Conservation (phyloP, 108 stramenopile species). For the Skeletonema costatum region DNA sequence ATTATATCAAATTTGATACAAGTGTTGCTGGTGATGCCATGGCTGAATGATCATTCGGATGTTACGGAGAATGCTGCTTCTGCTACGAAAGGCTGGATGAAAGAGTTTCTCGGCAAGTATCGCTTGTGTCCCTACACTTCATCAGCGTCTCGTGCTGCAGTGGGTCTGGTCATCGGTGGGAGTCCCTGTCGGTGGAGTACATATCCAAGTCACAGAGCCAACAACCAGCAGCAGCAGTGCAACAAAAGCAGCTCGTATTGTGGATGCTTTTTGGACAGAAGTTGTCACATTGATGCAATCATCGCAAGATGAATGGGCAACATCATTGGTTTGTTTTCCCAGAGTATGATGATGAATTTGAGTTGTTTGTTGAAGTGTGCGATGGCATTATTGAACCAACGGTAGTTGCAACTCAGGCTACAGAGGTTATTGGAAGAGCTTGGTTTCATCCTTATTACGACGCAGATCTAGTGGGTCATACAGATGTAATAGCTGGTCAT, state of each 20-base stretch:
- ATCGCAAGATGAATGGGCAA: slow-evolving; percentile 51
- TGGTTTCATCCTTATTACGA: slow-evolving; percentile 64
- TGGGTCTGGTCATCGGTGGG: slow-evolving; percentile 50
- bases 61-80: not conserved
- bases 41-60: not conserved
- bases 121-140: slow-evolving; percentile 60
- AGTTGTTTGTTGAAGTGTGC: slow-evolving; percentile 41
- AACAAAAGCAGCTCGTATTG: slow-evolving; percentile 25
- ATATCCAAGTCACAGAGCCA: slow-evolving; percentile 15
- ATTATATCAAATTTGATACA: not conserved
- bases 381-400: slow-evolving; percentile 52
- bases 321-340: slow-evolving; percentile 51
- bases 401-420: slow-evolving; percentile 36
- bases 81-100: slow-evolving; percentile 49
- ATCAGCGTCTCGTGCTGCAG: slow-evolving; percentile 49
- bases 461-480: slow-evolving; percentile 39
- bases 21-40: not conserved
- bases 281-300: slow-evolving; percentile 28
- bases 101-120: slow-evolving; percentile 49
- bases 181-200: slow-evolving; percentile 29
- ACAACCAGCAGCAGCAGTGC: not conserved
- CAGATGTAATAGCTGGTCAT: slow-evolving; percentile 51
- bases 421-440: slow-evolving; percentile 50
- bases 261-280: slow-evolving; percentile 49
- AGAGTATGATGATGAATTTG: slow-evolving; percentile 52